These are phyloP conservation scores for Erythrobasidium hasegawianum DNA, from an alignment of 1,284 basidiomycete genomes.

Conservation along the genomic window DNA sequence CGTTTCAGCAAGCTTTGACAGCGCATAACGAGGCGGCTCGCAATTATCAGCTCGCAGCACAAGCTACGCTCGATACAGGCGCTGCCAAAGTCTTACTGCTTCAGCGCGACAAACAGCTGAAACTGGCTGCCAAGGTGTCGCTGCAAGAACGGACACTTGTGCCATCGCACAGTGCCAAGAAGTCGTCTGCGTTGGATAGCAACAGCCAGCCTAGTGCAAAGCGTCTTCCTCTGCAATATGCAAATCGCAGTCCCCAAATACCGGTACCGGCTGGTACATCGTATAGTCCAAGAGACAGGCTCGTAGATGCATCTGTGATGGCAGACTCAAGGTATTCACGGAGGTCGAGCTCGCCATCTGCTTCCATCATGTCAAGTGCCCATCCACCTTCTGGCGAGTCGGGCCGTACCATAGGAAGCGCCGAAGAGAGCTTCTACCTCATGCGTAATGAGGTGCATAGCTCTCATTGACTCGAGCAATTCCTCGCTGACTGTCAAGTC, in stretches of 20 bases:
- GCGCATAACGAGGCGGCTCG: constrained; percentile 26
- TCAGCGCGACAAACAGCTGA: constrained; percentile 30
- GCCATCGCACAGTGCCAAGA: background rate
- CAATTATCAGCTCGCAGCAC: constrained; percentile 33
- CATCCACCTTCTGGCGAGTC: constrained; percentile 21
- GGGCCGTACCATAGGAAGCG: constrained; percentile 17
- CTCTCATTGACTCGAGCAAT: background rate
- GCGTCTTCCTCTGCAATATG: constrained; percentile 5
- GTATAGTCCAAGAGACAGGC: constrained; percentile 16
- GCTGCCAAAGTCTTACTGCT: constrained; percentile 30
- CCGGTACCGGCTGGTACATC: background rate
- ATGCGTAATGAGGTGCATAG: constrained; percentile 26
- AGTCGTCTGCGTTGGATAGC: background rate
- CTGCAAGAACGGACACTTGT: constrained; percentile 9
- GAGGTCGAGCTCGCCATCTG: constrained; percentile 16
- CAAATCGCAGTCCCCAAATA: background rate
- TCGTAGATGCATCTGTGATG: constrained; percentile 20
- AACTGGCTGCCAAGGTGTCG: constrained; percentile 8
- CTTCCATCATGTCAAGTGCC: constrained; percentile 6
- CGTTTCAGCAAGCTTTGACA: constrained; percentile 29
- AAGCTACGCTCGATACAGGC: constrained; percentile 18
- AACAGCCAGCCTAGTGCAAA: background rate
- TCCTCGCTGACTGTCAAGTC: background rate
- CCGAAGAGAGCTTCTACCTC: constrained; percentile 33
- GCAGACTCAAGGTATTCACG: constrained; percentile 31